Conservation (phyloP, 1,139 yeast species). For the Candida buenavistaensis region DNA sequence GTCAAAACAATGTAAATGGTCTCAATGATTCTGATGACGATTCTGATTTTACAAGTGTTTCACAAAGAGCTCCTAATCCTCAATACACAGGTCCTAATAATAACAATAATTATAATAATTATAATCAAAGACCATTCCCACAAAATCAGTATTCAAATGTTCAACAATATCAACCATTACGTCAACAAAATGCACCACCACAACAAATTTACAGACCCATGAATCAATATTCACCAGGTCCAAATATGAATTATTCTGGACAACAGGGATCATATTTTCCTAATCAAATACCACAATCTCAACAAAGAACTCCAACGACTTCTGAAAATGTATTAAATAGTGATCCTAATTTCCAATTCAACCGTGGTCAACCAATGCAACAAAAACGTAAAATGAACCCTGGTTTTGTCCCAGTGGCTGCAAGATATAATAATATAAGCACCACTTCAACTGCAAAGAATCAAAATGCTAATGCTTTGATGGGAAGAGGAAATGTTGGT, state of each 20-base stretch:
- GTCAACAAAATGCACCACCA: slow-evolving; percentile 17
- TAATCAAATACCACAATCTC: slow-evolving; percentile 12
- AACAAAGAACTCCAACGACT: slow-evolving; percentile 29
- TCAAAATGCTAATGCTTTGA: slow-evolving; percentile 15
- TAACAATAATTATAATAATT: slow-evolving; percentile 10
- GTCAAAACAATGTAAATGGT: slow-evolving; percentile 7
- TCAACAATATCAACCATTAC: slow-evolving; percentile 19
- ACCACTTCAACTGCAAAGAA: slow-evolving; percentile 14
- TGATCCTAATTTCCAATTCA: slow-evolving; percentile 61
- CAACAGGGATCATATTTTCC: slow-evolving; percentile 8
- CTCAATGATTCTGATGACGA: slow-evolving; percentile 36
- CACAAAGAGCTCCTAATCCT: slow-evolving; percentile 77
- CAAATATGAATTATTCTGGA: not conserved
- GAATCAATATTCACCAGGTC: slow-evolving; percentile 2
- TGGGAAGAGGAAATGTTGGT: slow-evolving; percentile 16
- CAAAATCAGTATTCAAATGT: slow-evolving; percentile 14
- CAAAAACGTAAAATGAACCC: slow-evolving; percentile 22
- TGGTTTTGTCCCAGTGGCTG: slow-evolving; percentile 20
- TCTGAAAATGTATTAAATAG: slow-evolving; percentile 50
- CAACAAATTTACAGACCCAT: slow-evolving; percentile 9
- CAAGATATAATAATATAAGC: slow-evolving; percentile 16
- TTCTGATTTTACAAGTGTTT: slow-evolving; percentile 77
- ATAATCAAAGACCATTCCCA: slow-evolving; percentile 7
- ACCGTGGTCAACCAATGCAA: slow-evolving; percentile 24
- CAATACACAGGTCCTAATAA: slow-evolving; percentile 31